Evolutionary conservation across 345 rosid species (phyloP), one percentile per base, ranked within the genome.

Genomic region (Anastatica hierochuntica): DNA sequence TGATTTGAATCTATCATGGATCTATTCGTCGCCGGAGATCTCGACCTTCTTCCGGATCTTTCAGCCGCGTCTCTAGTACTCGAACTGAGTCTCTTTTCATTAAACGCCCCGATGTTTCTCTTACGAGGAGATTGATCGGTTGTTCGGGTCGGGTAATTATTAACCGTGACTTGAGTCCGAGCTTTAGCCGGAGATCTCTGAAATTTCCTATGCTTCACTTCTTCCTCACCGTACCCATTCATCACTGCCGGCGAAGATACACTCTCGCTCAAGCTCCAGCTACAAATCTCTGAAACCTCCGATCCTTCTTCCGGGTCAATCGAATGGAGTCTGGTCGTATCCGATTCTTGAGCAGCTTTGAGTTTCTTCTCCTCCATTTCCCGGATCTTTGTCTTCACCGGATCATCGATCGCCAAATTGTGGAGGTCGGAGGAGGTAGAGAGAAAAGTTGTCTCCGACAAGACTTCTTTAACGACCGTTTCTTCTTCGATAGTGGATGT

Each of bases 401-500:
- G n/a, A n/a, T n/a, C n/a, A n/a, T n/a, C n/a, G n/a, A n/a, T n/a
- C n/a, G n/a, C n/a, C n/a, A n/a, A n/a, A n/a, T n/a, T n/a, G n/a
- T n/a, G n/a, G n/a, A n/a, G 23, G 34, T 61, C 41, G 65, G 65
- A 47, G 74, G 35, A 29, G 58, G n/a, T 63, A 33, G 51, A 35
- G 3, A 57, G 64, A 5, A 41, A 53, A 2, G 82, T 74, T 12
- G 78, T 79, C 58, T 81, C 94, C 2, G 97, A 77, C 56, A 85
- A 73, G 2, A 89, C 85, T 73, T 89, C 90, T 61, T 89, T 89
- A 11, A 87, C 96, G 4, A 87, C 89, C 0, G 90, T 74, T 42
- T 85, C 97, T 70, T 77, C 88, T 43, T 84, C 88, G 33, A 49
- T 29, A 45, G n/a, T 56, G 64, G n/a, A n/a, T n/a, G n/a, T n/a